Base-by-base conservation (phyloP, 208 protist genomes). In the Porcisia hertigi region DNA sequence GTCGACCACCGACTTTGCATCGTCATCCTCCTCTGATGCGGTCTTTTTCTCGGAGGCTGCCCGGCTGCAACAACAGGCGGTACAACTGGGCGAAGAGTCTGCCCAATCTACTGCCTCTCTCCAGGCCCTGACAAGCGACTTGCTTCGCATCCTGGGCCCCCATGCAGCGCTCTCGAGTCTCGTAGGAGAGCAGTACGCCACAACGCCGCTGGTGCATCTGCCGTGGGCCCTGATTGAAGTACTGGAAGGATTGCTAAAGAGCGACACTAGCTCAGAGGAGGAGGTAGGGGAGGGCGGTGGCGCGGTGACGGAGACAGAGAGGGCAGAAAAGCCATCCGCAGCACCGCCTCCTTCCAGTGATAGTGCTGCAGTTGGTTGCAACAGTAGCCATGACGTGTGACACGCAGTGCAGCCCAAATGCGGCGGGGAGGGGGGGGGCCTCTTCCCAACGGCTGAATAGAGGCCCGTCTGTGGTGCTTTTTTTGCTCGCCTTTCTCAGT, bases 151-250 rank as follows among this genome's bases (percentile, higher is more conserved):
- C 54, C 47, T 81, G 30, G 71, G 76, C 45, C 76, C 76, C 12
- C 76, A 81, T n/a, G 70, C 71, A 0, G 76, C 70, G 3, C 64
- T 81, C 52, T 73, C 76, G n/a, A 45, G 71, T 20, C 52, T 75
- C 4, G 58, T 73, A 20, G 71, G 71, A 18, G 71, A 75, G 36
- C 54, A 45, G 36, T 81, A 76, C 55, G 52, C 69, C 1, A 58
- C 49, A 3, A 81, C 76, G 8, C 76, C 76, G 4, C 63, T 81
- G 4, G 76, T 81, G 43, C 76, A 81, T 30, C 63, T 81, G 25
- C 36, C 14, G 25, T 52, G 69, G n/a, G 59, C 54, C 39, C 53
- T 81, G 36, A 60, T 81, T 30, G 60, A 39, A 16, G 6, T 75
- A 49, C 64, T 81, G 45, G 76, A 81, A 70, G 55, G 52, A 3